Evolutionary conservation across 306 rosid genomes (phyloP), one percentile per base, ranked within the genome.

Genomic region (Cicer arietinum): DNA sequence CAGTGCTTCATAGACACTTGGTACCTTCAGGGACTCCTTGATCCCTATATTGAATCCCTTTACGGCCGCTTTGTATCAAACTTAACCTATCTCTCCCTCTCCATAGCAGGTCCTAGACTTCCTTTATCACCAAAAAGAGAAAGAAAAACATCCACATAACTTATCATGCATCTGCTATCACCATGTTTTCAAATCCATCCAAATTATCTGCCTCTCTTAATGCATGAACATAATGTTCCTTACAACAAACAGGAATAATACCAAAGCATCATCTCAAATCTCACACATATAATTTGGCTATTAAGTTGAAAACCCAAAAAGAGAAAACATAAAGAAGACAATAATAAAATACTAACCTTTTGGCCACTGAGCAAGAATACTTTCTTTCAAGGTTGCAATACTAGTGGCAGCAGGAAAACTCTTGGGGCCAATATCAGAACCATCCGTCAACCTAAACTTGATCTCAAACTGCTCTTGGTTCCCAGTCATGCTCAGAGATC

Each of bases 291-390:
- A 60, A 42, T 7, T 46, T 14, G 51, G 14, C 6, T 6, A 69
- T 14, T 40, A 40, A 57, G 40, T 63, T 16, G 11, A 60, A 59
- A 77, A 39, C 39, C 77, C 35, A 17, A 10, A 68, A 45, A 17
- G 40, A 22, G 39, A 43, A 58, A 74, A 7, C 58, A 10, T 1
- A 67, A 11, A 67, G 18, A 22, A 35, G 25, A 45, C 63, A 69
- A 47, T 42, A 10, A 17, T 12, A 60, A 66, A 50, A 71, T 22
- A 67, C 81, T 60, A 67, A 94, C 98, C 98, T 90, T 90, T 94
- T 71, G 98, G 98, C 98, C 98, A 94, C 74, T 90, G 97, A 37
- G 97, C 88, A 84, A 94, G 94, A 83, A 94, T 81, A 74, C 88
- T 88, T 88, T 94, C 96, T 78, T 94, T 94, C 84, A 94, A 87